Base-by-base conservation (phyloP, 2,329 filamentous ascomycete genomes). In the Ophiosphaerella korrae region DNA sequence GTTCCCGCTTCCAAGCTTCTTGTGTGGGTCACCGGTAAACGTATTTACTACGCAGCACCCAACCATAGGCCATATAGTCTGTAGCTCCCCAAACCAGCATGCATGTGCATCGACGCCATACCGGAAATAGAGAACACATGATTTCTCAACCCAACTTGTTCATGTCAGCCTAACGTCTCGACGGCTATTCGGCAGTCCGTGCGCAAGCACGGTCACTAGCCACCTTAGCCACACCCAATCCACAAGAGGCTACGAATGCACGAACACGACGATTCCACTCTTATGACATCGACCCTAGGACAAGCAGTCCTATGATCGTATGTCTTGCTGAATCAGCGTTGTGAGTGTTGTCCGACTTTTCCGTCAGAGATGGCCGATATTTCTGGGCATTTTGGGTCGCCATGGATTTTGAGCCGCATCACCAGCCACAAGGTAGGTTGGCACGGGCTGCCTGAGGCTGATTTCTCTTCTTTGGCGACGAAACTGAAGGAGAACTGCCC, bases 191-290 rank as follows among this genome's bases (percentile, higher is more conserved):
- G 60, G 50, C 40, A 54, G 58, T 39, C 57, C 57, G 63, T 66
- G 63, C 62, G 60, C 53, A 41, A 58, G 57, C 55, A 51, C 58
- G 60, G 59, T 60, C 58, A 62, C 57, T 50, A 63, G 60, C 61
- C 60, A 63, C 61, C 52, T 16, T 47, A 57, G 62, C 62, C 62
- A 64, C 62, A 64, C 45, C 62, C 60, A 66, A 64, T 66, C 62
- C 52, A 32, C 29, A 43, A 18, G 37, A 58, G 49, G 57, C 55
- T 48, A 44, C 56, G 52, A 53, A 37, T 41, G 45, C 47, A 46
- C 40, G n/a, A 41, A 37, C 45, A 42, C 37, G 16, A 39, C 18
- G 12, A 13, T 35, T 14, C 42, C 48, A 57, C 55, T 58, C n/a
- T 49, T 54, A 64, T 63, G 63, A 64, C 61, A 63, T 55, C 52